Conservation (phyloP, 2,329 filamentous ascomycete genomes). For the Botrytis cinerea region DNA sequence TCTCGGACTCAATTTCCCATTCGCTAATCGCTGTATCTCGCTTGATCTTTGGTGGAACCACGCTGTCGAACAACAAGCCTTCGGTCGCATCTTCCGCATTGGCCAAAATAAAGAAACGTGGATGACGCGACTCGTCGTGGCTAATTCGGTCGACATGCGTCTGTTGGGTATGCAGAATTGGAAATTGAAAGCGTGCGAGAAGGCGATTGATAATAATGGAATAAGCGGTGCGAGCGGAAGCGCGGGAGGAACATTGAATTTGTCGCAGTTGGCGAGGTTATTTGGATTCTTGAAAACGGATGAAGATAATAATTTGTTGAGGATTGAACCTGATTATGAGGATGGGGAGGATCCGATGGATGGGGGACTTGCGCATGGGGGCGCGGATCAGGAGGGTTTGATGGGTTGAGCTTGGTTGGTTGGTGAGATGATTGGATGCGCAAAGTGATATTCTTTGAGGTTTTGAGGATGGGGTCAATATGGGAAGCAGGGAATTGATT, state of each 20-base stretch:
- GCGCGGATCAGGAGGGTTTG: not conserved
- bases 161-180: conserved; percentile 56
- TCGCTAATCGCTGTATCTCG: conserved; percentile 50
- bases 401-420: not conserved
- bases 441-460: not conserved
- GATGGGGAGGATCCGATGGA: conserved; percentile 23
- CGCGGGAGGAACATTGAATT: conserved; percentile 31
- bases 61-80: conserved; percentile 60
- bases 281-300: conserved; percentile 48
- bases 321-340: conserved; percentile 36
- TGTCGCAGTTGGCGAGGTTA: conserved; percentile 48
- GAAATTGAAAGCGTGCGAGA: conserved; percentile 53
- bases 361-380: not conserved
- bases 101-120: conserved; percentile 63
- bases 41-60: conserved; percentile 45
- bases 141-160: conserved; percentile 58
- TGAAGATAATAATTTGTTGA: conserved; percentile 40
- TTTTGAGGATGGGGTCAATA: not conserved
- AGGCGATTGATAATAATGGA: conserved; percentile 35
- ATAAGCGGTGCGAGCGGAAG: conserved; percentile 7
- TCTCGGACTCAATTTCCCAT: conserved; percentile 56
- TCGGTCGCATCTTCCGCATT: conserved; percentile 61
- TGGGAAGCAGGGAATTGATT: not conserved
- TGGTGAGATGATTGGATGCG: not conserved
- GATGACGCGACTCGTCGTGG: conserved; percentile 58